Evolutionary conservation across 768 basidiomycete species (phyloP).

Genomic region (Tulasnella sp.): DNA sequence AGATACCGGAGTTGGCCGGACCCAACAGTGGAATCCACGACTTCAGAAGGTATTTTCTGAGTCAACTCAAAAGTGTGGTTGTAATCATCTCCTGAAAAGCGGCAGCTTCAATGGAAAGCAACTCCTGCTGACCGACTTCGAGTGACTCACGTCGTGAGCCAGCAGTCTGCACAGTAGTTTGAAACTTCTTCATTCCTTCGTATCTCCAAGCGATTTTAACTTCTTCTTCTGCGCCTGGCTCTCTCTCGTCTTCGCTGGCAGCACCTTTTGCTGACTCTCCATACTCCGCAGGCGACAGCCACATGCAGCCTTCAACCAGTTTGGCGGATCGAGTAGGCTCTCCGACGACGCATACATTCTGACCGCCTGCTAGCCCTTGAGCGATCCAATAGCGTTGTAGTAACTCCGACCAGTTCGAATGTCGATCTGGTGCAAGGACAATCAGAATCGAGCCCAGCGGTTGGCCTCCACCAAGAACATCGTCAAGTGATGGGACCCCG

Average conservation of each 20-base stretch:
- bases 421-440: slow-evolving; percentile 28
- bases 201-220: slow-evolving; percentile 99
- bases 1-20: slow-evolving; percentile 30
- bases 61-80: slow-evolving; percentile 68
- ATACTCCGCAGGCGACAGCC: slow-evolving; percentile 38
- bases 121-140: slow-evolving; percentile 28
- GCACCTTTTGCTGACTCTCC: slow-evolving; percentile 28
- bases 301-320: slow-evolving; percentile 70
- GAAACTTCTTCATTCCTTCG: slow-evolving; percentile 83
- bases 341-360: slow-evolving; percentile 57
- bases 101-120: slow-evolving; percentile 15
- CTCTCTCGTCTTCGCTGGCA: slow-evolving; percentile 25
- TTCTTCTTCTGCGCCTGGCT: slow-evolving; percentile 34
- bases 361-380: slow-evolving; percentile 67
- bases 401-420: slow-evolving; percentile 30
- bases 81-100: slow-evolving; percentile 39
- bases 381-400: slow-evolving; percentile 69
- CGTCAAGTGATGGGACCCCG: slow-evolving; percentile 88
- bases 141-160: slow-evolving; percentile 19
- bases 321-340: slow-evolving; percentile 35
- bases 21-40: slow-evolving; percentile 35
- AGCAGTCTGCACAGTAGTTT: slow-evolving; percentile 54
- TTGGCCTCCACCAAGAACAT: slow-evolving; percentile 84
- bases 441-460: slow-evolving; percentile 36
- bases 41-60: slow-evolving; percentile 40